These are phyloP conservation scores for Kodamaea sp. DNA, from an alignment of 1,139 yeast genomes.

Conservation along the genomic window DNA sequence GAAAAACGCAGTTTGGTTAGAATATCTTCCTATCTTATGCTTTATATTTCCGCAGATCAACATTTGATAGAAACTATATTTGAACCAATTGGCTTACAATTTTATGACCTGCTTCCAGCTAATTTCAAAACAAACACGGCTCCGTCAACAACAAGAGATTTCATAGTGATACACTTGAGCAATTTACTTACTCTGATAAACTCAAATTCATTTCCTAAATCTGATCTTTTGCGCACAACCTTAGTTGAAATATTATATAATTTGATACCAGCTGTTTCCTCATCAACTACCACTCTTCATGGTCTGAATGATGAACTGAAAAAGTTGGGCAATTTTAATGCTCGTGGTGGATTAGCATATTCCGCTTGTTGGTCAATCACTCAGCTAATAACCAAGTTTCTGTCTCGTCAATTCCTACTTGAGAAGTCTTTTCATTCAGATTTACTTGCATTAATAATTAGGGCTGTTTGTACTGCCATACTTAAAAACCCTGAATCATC, in stretches of 20 bases:
- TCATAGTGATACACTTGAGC: conserved; percentile 52
- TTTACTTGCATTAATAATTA: conserved; percentile 52
- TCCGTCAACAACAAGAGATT: conserved; percentile 57
- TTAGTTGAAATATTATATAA: conserved; percentile 59
- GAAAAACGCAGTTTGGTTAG: conserved; percentile 51
- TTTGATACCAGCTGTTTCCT: conserved; percentile 45
- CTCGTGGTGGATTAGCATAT: conserved; percentile 54
- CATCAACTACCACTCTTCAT: conserved; percentile 20
- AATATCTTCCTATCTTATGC: conserved; percentile 55
- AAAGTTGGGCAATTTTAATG: conserved; percentile 31
- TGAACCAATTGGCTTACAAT: conserved; percentile 35
- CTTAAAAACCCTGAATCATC: conserved; percentile 49
- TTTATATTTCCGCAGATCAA: conserved; percentile 56
- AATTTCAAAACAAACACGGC: conserved; percentile 36
- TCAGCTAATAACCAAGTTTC: conserved; percentile 48
- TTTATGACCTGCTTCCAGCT: conserved; percentile 48
- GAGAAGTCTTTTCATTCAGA: conserved; percentile 52
- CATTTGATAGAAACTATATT: conserved; percentile 36
- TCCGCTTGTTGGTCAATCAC: conserved; percentile 54
- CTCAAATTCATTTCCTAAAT: conserved; percentile 6
- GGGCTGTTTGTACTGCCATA: conserved; percentile 52
- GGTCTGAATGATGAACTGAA: conserved; percentile 9
- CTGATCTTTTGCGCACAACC: conserved; percentile 35
- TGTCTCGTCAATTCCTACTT: conserved; percentile 39
- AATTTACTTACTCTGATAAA: conserved; percentile 25